Evolutionary conservation across 202 grass and related monocot species (phyloP).

Genomic region (Musa balbisiana): DNA sequence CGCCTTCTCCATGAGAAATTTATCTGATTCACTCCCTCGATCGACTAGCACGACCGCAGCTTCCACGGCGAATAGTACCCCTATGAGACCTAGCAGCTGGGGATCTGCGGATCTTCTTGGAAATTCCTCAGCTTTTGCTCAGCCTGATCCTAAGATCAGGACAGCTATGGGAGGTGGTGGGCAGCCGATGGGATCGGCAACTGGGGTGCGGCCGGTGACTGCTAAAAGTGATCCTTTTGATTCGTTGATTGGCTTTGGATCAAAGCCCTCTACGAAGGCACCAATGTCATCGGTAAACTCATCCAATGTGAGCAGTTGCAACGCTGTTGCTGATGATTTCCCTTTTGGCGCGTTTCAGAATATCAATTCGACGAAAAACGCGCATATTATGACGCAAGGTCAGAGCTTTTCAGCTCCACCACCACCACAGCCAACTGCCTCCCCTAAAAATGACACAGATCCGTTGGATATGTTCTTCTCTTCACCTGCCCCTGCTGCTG

Average conservation of each 20-base stretch:
- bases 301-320: slow-evolving; percentile 26
- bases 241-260: slow-evolving; percentile 58
- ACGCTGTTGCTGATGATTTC: slow-evolving; percentile 9
- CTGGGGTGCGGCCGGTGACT: slow-evolving; percentile 29
- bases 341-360: slow-evolving; percentile 33
- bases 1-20: slow-evolving; percentile 63
- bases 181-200: slow-evolving; percentile 43
- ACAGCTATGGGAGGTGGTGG: slow-evolving; percentile 32
- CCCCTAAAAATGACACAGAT: slow-evolving; percentile 34
- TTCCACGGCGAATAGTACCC: background rate
- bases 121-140: slow-evolving; percentile 7
- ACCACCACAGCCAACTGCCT: slow-evolving; percentile 17
- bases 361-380: slow-evolving; percentile 21
- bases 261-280: slow-evolving; percentile 38
- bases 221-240: slow-evolving; percentile 77
- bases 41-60: slow-evolving; percentile 18
- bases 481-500: slow-evolving; percentile 35
- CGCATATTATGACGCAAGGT: background rate
- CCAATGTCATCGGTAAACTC: slow-evolving; percentile 25
- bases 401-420: slow-evolving; percentile 38
- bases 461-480: slow-evolving; percentile 70
- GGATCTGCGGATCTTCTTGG: slow-evolving; percentile 14
- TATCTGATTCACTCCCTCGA: slow-evolving; percentile 68
- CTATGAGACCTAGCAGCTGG: slow-evolving; percentile 1
- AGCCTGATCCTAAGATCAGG: slow-evolving; percentile 20